Base-by-base conservation (phyloP, 2,329 filamentous ascomycete species). In the Cercospora zeae-maydis region DNA sequence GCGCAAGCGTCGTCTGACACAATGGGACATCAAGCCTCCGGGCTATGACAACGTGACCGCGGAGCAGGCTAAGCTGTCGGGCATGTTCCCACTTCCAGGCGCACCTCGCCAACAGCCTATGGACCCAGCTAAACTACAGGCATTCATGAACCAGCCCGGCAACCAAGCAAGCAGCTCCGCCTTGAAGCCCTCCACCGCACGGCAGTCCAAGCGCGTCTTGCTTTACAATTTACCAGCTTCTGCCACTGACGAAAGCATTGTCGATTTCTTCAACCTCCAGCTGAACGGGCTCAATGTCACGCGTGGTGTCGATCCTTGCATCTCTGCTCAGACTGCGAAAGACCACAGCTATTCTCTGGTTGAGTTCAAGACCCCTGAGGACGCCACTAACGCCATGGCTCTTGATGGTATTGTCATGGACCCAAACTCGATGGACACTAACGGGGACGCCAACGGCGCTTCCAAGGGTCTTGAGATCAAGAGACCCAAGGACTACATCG, bases 1-100 rank as follows among this genome's bases (percentile, higher is more conserved):
- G 73, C 88, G 93, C 72, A 95, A 93, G 82, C 89, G 96, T 70
- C 89, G 95, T 63, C 81, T 99, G 82, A 98, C 93, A 36, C 96
- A 99, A 78, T 99, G 95, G 95, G 96, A 99, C 76, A 97, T 99
- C 77, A 99, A 99, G 80, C 95, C 95, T 5, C 91, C 92, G 14
- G 93, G 95, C 49, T 99, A 99, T 74, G 96, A 99, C 75, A 96
- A 95, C 77, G 93, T 99, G 68, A 97, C 95, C 2, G 92, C 95
- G 21, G 96, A 99, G 78, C 96, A 99, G 77, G 96, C 95, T 56
- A 99, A 99, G 82, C 84, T 99, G 49, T 99, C 96, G 2, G 87
- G 93, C 81, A 97, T 99, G 95, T 99, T 99, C 81, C 93, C 96
- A 64, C 86, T 99, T 51, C 95, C 95, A 3, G 95, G 95, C 68